Conservation (phyloP, 371 early-diverging fungal genomes). For the Saksenaea oblongispora region DNA sequence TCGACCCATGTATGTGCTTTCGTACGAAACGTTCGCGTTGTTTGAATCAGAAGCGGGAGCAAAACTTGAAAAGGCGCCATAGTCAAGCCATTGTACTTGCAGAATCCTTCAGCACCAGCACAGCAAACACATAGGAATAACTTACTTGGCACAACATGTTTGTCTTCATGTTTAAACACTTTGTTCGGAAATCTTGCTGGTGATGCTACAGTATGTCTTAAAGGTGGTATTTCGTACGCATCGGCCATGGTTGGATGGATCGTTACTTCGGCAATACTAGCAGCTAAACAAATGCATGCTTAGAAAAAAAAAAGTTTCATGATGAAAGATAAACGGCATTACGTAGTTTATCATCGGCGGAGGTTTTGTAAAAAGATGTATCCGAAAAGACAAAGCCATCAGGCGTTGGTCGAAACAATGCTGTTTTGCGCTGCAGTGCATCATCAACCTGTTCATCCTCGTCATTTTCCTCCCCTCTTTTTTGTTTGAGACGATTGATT, state of each 20-base stretch:
- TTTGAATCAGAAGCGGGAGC: conserved; percentile 51
- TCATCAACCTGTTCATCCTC: background rate
- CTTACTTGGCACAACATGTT: conserved; percentile 38
- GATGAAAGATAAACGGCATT: conserved; percentile 8
- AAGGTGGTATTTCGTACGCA: conserved; percentile 18
- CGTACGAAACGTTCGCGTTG: conserved; percentile 46
- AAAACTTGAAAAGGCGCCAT: conserved; percentile 53
- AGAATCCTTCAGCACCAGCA: background rate
- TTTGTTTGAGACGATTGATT: conserved; percentile 6
- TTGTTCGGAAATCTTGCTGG: conserved; percentile 33
- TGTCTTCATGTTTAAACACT: conserved; percentile 36
- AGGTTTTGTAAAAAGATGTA: conserved; percentile 9
- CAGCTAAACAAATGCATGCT: conserved; percentile 15
- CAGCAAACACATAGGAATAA: background rate
- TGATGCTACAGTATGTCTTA: conserved; percentile 34
- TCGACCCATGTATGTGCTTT: conserved; percentile 44
- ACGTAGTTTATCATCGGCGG: conserved; percentile 21
- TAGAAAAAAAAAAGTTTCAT: background rate
- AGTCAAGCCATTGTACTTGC: conserved; percentile 53
- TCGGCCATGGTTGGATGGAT: conserved; percentile 33
- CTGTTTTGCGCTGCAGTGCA: conserved; percentile 2
- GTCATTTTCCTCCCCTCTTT: background rate
- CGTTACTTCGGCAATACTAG: conserved; percentile 32
- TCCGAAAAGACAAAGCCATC: conserved; percentile 51
- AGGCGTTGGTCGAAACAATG: conserved; percentile 42